These are phyloP conservation scores for Asterochloris sp. DNA, from an alignment of 139 green algal species.

Conservation along the genomic window DNA sequence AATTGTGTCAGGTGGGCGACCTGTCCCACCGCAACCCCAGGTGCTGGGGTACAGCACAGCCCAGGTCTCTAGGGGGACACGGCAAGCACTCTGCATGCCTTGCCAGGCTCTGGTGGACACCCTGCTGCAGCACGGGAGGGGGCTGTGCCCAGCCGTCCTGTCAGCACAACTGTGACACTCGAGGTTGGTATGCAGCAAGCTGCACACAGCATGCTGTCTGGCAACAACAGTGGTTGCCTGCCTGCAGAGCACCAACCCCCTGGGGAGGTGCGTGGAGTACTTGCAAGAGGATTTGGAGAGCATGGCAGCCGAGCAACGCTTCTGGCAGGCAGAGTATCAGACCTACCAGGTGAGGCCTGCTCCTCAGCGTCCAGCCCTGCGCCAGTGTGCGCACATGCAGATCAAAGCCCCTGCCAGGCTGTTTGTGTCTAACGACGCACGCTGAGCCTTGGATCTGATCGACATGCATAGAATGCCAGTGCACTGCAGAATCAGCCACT, in stretches of 20 bases:
- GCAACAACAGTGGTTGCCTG: no score
- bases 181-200: no score
- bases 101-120: no score
- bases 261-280: conserved; percentile 67
- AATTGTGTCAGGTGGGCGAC: conserved; percentile 43
- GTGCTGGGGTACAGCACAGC: no score
- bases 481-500: not conserved
- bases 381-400: not conserved
- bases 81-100: no score
- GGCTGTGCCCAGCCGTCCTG: no score
- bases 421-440: not conserved
- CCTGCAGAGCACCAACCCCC: conserved; percentile 45
- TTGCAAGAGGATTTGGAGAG: conserved; percentile 61
- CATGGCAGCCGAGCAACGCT: conserved; percentile 51
- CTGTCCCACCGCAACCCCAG: no score
- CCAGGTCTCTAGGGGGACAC: no score
- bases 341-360: conserved; percentile 51
- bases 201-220: no score
- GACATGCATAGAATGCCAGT: not conserved
- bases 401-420: not conserved
- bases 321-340: conserved; percentile 57
- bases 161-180: no score
- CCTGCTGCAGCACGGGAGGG: no score
- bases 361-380: conserved; percentile 20
- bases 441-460: not conserved